A percentile compares a stretch with the other conserved stretches of the same genome.
Evolutionary conservation across 352 stramenopile genomes (phyloP).

Genomic region (Peronospora tabacina): DNA sequence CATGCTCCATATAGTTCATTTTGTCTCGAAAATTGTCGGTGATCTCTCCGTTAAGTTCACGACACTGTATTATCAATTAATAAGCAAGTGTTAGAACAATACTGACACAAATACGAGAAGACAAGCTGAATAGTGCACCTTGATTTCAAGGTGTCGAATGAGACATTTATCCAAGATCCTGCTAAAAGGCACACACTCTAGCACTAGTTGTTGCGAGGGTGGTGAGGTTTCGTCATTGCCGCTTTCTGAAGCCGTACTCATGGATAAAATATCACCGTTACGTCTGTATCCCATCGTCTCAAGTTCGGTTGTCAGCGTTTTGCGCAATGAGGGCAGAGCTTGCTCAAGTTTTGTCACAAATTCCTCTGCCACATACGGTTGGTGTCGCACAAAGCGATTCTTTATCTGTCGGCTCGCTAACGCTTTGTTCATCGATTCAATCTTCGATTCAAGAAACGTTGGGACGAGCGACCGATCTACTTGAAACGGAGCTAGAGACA

Average conservation of each 20-base stretch:
- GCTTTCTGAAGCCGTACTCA: neutral
- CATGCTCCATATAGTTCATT: conserved; percentile 43
- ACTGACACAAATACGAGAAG: neutral
- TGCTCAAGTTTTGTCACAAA: conserved; percentile 2
- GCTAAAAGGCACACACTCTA: conserved; percentile 36
- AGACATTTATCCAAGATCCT: conserved; percentile 30
- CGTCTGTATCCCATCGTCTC: conserved; percentile 10
- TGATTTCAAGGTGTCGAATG: conserved; percentile 26
- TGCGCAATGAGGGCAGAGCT: conserved; percentile 4
- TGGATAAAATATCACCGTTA: conserved; percentile 2
- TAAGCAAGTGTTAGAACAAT: conserved; percentile 1
- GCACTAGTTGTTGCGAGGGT: conserved; percentile 9
- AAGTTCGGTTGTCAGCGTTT: conserved; percentile 16
- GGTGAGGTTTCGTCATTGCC: neutral
- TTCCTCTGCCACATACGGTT: conserved; percentile 7
- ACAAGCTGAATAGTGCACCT: conserved; percentile 10
- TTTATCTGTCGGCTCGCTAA: conserved; percentile 60
- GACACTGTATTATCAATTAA: conserved; percentile 30
- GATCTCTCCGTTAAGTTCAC: conserved; percentile 38
- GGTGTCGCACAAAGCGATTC: conserved; percentile 46
- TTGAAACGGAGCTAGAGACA: conserved; percentile 38
- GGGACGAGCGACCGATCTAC: conserved; percentile 33
- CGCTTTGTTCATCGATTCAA: conserved; percentile 35
- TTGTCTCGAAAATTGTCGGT: conserved; percentile 45
- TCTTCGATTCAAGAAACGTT: conserved; percentile 33